A percentile compares a stretch with the other conserved stretches of the same genome.
Conservation (phyloP, 257 asterid species). For the Voacanga thouarsii region DNA sequence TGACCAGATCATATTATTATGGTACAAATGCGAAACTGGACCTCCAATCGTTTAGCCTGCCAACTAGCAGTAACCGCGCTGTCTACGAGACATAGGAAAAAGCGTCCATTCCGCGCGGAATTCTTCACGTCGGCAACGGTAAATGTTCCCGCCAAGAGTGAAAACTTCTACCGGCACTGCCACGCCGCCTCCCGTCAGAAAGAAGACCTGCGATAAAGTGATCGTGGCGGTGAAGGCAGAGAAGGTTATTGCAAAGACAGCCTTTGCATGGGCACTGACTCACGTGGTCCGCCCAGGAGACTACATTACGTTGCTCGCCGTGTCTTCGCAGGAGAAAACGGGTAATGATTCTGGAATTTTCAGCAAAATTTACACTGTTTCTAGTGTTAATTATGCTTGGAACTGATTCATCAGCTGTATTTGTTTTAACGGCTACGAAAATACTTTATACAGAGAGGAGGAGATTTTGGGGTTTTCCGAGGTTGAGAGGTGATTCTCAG, state of each 20-base stretch:
- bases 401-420: not conserved
- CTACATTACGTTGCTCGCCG: slow-evolving; percentile 68
- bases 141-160: slow-evolving; percentile 53
- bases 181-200: slow-evolving; percentile 21
- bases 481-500: slow-evolving; percentile 49
- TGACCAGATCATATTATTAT: no score
- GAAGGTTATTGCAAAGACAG: slow-evolving; percentile 59
- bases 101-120: not conserved
- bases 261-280: slow-evolving; percentile 77
- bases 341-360: slow-evolving; percentile 25
- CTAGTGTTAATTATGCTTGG: not conserved
- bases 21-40: not conserved
- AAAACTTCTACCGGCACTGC: slow-evolving; percentile 16
- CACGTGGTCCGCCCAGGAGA: slow-evolving; percentile 75
- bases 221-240: slow-evolving; percentile 83
- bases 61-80: not conserved
- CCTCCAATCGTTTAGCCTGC: not conserved
- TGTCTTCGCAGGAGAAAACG: slow-evolving; percentile 34
- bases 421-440: not conserved
- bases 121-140: slow-evolving; percentile 20
- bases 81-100: not conserved
- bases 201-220: slow-evolving; percentile 37
- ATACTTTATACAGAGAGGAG: slow-evolving; percentile 35
- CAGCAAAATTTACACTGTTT: not conserved
- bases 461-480: slow-evolving; percentile 66